Evolutionary conservation across 2,329 filamentous ascomycete species (phyloP).

Genomic region (Zasmidium citrigriseum): DNA sequence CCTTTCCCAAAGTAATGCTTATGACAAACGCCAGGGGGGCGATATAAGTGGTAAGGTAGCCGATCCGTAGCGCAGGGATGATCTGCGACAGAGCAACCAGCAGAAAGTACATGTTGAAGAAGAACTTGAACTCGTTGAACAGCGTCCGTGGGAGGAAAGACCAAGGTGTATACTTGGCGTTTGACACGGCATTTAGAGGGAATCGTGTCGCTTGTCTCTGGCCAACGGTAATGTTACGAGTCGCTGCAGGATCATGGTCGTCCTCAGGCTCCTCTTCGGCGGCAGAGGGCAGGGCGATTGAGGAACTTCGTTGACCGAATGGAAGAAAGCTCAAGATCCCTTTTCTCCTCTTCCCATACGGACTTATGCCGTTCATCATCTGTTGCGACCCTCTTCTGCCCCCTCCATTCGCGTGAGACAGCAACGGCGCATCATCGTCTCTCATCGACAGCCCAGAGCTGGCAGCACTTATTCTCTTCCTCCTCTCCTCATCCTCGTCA

Average conservation of each 20-base stretch:
- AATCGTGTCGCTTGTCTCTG: slow-evolving; percentile 72
- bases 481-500: slow-evolving; percentile 50
- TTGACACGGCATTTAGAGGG: slow-evolving; percentile 88
- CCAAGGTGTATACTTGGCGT: slow-evolving; percentile 95
- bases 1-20: slow-evolving; percentile 88
- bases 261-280: slow-evolving; percentile 43
- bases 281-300: slow-evolving; percentile 28
- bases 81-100: slow-evolving; percentile 92
- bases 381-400: slow-evolving; percentile 16
- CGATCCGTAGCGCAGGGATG: slow-evolving; percentile 85
- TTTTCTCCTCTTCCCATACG: slow-evolving; percentile 20
- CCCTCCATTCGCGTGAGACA: slow-evolving; percentile 39
- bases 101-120: slow-evolving; percentile 99
- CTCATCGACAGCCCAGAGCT: slow-evolving; percentile 52
- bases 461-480: slow-evolving; percentile 19
- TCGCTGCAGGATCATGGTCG: slow-evolving; percentile 62
- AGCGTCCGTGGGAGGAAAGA: slow-evolving; percentile 92
- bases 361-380: slow-evolving; percentile 17
- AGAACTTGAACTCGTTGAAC: slow-evolving; percentile 99
- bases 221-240: slow-evolving; percentile 75
- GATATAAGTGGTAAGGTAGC: slow-evolving; percentile 92
- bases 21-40: slow-evolving; percentile 91
- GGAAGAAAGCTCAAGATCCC: slow-evolving; percentile 30
- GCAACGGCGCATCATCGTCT: slow-evolving; percentile 74
- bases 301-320: slow-evolving; percentile 21